Conservation (phyloP, 495 filamentous ascomycete genomes). For the Aspergillus egyptiacus region DNA sequence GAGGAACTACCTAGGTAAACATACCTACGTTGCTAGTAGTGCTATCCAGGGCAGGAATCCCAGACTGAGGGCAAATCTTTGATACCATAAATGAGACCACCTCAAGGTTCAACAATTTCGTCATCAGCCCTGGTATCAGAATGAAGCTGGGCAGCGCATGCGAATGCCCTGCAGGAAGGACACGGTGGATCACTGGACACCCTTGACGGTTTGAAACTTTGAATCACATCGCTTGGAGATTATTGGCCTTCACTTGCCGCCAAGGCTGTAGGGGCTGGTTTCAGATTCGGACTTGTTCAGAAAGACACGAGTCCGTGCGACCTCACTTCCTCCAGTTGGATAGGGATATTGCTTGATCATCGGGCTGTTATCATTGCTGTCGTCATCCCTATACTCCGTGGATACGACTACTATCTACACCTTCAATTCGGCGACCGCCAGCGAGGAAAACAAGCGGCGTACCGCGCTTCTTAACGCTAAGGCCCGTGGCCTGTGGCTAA, state of each 20-base stretch:
- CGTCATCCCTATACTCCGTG: neutral
- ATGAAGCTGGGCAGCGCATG: neutral
- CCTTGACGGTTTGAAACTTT: constrained; percentile 1
- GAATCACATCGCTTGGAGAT: neutral
- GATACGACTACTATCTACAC: no score
- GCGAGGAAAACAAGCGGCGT: neutral
- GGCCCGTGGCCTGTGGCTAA: constrained; percentile 9
- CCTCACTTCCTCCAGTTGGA: neutral
- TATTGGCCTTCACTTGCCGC: constrained; percentile 14
- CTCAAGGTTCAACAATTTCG: neutral
- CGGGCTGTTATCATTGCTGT: neutral
- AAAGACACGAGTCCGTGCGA: constrained; percentile 15
- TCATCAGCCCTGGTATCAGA: neutral
- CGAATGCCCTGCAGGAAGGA: constrained; percentile 12
- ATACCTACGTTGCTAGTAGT: no score
- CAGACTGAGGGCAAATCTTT: neutral
- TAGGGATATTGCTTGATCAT: neutral
- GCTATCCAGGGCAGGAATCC: neutral
- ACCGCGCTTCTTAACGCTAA: constrained; percentile 5
- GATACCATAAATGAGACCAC: neutral
- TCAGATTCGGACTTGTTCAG: constrained; percentile 14
- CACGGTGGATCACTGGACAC: no score
- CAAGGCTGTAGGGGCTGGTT: constrained; percentile 19
- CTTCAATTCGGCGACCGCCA: no score
- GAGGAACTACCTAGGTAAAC: no score